Percentiles rank a stretch among this genome's conserved stretches.
Evolutionary conservation across 305 asterid genomes (phyloP).

Genomic region (Fraxinus floribunda): DNA sequence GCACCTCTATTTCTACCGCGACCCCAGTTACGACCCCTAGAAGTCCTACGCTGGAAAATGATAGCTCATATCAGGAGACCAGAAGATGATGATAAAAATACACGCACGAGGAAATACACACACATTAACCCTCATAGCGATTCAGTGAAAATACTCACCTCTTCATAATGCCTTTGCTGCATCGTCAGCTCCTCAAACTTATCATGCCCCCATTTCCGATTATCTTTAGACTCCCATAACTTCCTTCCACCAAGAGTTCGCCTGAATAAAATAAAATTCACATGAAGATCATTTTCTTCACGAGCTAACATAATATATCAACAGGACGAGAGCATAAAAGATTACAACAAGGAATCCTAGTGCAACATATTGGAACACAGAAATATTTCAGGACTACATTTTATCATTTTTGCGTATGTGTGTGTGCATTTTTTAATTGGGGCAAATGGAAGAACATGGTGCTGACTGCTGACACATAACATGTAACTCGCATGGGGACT

Average conservation of each 20-base stretch:
- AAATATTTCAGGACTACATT: not conserved
- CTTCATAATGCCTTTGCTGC: constrained; percentile 66
- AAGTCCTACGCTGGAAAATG: constrained; percentile 59
- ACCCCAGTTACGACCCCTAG: constrained; percentile 73
- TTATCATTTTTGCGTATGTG: not conserved
- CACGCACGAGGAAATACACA: not conserved
- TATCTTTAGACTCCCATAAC: constrained; percentile 95
- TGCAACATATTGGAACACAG: not conserved
- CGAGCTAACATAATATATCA: not conserved
- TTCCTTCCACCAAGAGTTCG: constrained; percentile 80
- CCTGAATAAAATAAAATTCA: constrained; percentile 38
- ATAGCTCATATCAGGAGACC: constrained; percentile 22
- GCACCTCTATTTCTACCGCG: constrained; percentile 66
- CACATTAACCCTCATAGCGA: constrained; percentile 12
- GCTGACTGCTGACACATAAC: not conserved
- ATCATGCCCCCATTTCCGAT: constrained; percentile 99
- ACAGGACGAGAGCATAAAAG: not conserved
- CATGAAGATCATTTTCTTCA: not conserved
- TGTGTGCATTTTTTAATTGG: not conserved
- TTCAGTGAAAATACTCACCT: constrained; percentile 47
- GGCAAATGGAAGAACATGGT: not conserved
- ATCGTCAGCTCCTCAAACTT: constrained; percentile 84
- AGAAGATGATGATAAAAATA: constrained; percentile 11
- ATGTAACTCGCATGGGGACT: not conserved
- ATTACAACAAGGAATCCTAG: not conserved